A percentile compares a stretch with the other conserved stretches of the same genome.
These are phyloP conservation scores for Akanthomyces uredinophilus DNA, from an alignment of 2,329 filamentous ascomycete genomes.

Conservation along the genomic window DNA sequence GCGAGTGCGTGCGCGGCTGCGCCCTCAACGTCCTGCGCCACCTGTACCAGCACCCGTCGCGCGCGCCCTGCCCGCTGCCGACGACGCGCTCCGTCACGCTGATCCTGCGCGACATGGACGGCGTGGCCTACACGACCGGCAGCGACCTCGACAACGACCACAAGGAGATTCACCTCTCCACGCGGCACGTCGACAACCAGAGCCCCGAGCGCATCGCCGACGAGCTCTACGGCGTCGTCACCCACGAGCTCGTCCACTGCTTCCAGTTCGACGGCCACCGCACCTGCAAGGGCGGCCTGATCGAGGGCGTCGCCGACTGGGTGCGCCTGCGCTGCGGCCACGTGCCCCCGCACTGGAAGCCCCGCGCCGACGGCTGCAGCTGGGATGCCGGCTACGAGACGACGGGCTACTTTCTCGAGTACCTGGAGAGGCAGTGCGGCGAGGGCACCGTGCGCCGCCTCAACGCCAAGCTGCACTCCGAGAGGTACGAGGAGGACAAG, in stretches of 20 bases:
- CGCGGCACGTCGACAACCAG: constrained; percentile 62
- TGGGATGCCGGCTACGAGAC: constrained; percentile 91
- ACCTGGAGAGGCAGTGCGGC: constrained; percentile 66
- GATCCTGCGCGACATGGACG: constrained; percentile 70
- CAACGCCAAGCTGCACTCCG: constrained; percentile 61
- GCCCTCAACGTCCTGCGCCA: constrained; percentile 63
- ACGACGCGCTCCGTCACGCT: constrained; percentile 83
- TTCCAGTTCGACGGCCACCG: constrained; percentile 71
- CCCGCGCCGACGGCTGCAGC: constrained; percentile 42
- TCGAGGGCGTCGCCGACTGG: constrained; percentile 92
- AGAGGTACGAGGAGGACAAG: constrained; percentile 56
- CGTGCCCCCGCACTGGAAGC: constrained; percentile 78
- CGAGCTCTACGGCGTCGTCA: constrained; percentile 78
- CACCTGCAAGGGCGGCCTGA: constrained; percentile 66
- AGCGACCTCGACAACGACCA: constrained; percentile 74
- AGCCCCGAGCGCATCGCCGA: constrained; percentile 36
- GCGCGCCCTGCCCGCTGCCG: constrained; percentile 39
- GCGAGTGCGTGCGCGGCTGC: constrained; percentile 56
- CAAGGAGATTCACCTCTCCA: constrained; percentile 88
- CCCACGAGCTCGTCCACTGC: constrained; percentile 93
- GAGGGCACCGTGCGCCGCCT: constrained; percentile 55
- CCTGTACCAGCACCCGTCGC: constrained; percentile 57
- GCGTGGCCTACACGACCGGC: constrained; percentile 86
- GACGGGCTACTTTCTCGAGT: constrained; percentile 87
- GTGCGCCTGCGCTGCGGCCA: constrained; percentile 71